Percentiles rank a stretch among this genome's conserved stretches.
Conservation (phyloP, 768 basidiomycete genomes). For the Panaeolus papilionaceus region DNA sequence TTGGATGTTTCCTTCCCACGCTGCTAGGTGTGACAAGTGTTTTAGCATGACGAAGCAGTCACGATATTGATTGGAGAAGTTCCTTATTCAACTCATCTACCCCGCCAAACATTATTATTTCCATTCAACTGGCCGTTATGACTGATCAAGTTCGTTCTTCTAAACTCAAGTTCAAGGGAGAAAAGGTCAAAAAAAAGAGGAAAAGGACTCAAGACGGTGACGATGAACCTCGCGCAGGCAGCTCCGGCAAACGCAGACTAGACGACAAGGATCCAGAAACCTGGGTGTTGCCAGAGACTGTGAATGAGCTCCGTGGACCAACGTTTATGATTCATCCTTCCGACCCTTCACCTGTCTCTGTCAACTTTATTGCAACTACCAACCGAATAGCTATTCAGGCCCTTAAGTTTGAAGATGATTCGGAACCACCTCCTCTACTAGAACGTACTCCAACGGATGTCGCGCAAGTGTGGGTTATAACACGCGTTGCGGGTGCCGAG, state of each 20-base stretch:
- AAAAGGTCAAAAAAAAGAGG: constrained; percentile 84
- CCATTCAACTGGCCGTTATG: constrained; percentile 28
- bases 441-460: constrained; percentile 82
- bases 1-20: constrained; percentile 43
- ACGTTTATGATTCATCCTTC: constrained; percentile 86
- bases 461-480: constrained; percentile 90
- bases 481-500: constrained; percentile 81
- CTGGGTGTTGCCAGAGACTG: constrained; percentile 79
- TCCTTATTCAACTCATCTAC: background rate
- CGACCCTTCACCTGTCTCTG: constrained; percentile 75
- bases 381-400: constrained; percentile 70
- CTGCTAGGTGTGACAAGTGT: constrained; percentile 41
- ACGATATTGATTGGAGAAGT: background rate
- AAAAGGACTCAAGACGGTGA: constrained; percentile 66
- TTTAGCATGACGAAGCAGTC: background rate
- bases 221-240: constrained; percentile 47
- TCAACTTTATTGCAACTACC: constrained; percentile 82
- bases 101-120: constrained; percentile 8
- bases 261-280: constrained; percentile 74
- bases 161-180: constrained; percentile 90
- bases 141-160: constrained; percentile 61
- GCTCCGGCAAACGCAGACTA: constrained; percentile 53
- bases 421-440: constrained; percentile 52
- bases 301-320: constrained; percentile 84
- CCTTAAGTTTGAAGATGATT: constrained; percentile 53